Percentiles rank a stretch among this genome's conserved stretches.
Conservation (phyloP, 2,329 filamentous ascomycete genomes). For the Cladosporium sp. region DNA sequence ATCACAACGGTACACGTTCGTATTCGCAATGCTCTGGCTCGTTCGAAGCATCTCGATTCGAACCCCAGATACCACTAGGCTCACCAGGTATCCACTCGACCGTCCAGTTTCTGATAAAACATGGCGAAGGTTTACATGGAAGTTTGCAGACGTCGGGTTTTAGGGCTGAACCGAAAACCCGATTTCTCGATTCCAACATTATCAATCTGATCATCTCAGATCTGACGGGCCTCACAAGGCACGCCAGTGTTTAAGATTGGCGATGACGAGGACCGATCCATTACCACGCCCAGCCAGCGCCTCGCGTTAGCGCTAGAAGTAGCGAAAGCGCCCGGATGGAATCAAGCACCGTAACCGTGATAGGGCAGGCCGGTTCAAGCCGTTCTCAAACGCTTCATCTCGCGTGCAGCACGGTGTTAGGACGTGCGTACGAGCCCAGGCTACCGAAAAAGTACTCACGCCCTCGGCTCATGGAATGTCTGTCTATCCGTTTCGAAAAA, state of each 20-base stretch:
- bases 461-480: not conserved
- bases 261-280: not conserved
- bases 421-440: not conserved
- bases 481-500: not conserved
- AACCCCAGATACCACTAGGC: no score
- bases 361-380: not conserved
- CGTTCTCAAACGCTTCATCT: not conserved
- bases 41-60: no score
- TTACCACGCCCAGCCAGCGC: conserved; percentile 7
- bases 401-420: not conserved
- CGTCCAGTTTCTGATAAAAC: no score
- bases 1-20: no score
- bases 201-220: not conserved
- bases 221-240: not conserved
- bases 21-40: no score
- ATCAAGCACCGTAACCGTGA: not conserved
- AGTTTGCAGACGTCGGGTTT: not conserved
- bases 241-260: not conserved
- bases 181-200: not conserved
- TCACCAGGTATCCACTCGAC: not conserved
- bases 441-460: not conserved
- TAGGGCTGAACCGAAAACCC: not conserved
- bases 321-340: not conserved
- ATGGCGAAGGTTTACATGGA: not conserved
- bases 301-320: not conserved